phyloP scores from a whole-genome alignment of 176 grass and related monocot species.

The Rhynchospora tenuis region DNA sequence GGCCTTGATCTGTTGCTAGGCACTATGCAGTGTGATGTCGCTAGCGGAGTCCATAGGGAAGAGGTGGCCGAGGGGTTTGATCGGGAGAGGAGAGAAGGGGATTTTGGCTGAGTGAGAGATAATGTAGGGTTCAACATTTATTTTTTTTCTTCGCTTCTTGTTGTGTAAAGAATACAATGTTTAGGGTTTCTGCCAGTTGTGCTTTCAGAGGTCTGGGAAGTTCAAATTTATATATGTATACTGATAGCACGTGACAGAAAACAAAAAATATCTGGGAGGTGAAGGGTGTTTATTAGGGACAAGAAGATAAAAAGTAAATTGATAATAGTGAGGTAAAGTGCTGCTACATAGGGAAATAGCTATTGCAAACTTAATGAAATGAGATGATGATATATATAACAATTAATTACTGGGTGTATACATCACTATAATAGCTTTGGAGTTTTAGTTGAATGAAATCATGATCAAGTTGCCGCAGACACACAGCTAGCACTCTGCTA shows the following conservation, averaged over 20 bases:
- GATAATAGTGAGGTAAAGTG: neutral
- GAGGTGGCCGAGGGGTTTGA: slow-evolving; percentile 4
- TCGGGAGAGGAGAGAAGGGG: neutral
- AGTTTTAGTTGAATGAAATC: neutral
- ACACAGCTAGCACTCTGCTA: no score
- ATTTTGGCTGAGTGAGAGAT: neutral
- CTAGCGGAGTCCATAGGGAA: neutral
- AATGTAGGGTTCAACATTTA: neutral
- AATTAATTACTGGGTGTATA: neutral
- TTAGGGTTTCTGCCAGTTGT: neutral
- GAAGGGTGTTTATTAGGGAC: no score
- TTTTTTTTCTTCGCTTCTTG: neutral
- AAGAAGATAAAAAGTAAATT: neutral
- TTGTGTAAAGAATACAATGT: neutral
- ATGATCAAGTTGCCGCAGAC: no score
- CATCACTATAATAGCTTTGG: neutral
- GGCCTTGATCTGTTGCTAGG: neutral
- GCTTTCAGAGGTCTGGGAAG: neutral
- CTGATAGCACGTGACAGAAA: neutral
- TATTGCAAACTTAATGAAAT: neutral
- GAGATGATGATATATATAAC: neutral
- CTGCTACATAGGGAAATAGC: neutral
- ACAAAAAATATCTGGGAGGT: neutral
- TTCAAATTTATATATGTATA: neutral
- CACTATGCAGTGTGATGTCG: neutral